Evolutionary conservation across 2,329 filamentous ascomycete genomes (phyloP).

Genomic region (Cephalotrichum gorgonifer): DNA sequence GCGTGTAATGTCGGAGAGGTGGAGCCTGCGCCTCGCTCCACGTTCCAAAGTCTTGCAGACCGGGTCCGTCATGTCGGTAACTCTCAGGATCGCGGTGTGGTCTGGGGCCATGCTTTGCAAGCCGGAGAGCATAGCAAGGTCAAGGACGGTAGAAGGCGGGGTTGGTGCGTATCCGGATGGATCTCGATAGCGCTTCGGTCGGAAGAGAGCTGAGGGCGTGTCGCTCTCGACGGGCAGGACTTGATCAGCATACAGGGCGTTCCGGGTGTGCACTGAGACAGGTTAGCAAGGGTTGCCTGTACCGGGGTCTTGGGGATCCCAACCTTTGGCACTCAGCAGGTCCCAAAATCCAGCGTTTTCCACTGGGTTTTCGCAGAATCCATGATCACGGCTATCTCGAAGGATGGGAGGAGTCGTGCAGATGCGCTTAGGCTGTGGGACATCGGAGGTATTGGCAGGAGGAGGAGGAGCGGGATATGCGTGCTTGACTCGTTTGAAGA

Average conservation of each 20-base stretch:
- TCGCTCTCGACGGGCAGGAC: neutral
- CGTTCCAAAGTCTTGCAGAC: neutral
- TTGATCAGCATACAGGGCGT: neutral
- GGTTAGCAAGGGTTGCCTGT: neutral
- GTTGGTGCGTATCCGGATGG: neutral
- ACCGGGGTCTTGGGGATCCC: neutral
- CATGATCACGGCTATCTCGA: neutral
- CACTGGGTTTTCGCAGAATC: neutral
- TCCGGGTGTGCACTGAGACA: neutral
- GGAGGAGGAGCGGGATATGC: neutral
- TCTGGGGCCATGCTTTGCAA: neutral
- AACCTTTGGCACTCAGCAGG: constrained; percentile 1
- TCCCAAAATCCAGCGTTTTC: constrained; percentile 2
- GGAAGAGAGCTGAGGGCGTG: neutral
- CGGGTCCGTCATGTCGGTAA: neutral
- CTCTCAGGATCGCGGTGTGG: neutral
- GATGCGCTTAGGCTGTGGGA: neutral
- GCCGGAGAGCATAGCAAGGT: neutral
- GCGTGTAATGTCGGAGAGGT: neutral
- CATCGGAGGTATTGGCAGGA: neutral
- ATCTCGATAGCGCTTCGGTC: neutral
- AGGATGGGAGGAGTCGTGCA: neutral
- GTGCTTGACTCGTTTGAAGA: neutral
- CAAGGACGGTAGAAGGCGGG: neutral
- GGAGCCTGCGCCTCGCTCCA: neutral